Evolutionary conservation across 805 yeast genomes (phyloP), one percentile per base, ranked within the genome.

Genomic region (Cyberlindnera petersonii): DNA sequence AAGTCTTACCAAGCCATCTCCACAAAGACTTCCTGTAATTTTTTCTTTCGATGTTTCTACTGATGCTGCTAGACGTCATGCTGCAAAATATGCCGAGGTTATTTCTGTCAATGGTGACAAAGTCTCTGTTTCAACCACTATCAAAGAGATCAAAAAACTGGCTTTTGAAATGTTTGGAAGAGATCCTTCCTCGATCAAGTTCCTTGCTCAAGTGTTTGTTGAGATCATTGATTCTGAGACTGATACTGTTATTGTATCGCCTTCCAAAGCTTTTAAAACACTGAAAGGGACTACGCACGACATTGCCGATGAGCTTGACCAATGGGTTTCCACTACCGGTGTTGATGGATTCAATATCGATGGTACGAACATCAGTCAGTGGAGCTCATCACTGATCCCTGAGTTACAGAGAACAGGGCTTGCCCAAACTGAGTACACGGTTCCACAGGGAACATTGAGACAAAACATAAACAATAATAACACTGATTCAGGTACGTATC

Each of bases 11-110:
- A 59, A 62, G 26, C 74, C 73, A 5, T 52, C 71, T 10, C 69
- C 68, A 2, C 73, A 68, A 44, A 60, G 72, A 49, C 45, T 69
- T 2, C 74, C 74, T 3, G 60, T 69, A 9, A 50, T 68, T 26
- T 53, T 66, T 26, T 71, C 68, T 44, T 69, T 71, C 2, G 72
- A 73, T 3, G 55, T 65, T 26, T 64, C 71, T 6, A 46, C 57
- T 5, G 56, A 54, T 9, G 70, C 71, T 9, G 23, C 40, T 7
- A 59, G 58, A 33, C 61, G 59, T 5, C 63, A 64, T 47, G 72
- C 71, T 7, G 72, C 74, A 13, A 59, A 61, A 37, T 60, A 61
- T 49, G 72, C 71, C 3, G 72, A 68, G 42, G 59, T 57, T 28
- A 62, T 65, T 6, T 66, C 65, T 37, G 49, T 65, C n/a, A 52